phyloP scores from a whole-genome alignment of 129 eudicot species.

The Solidago caesia region DNA sequence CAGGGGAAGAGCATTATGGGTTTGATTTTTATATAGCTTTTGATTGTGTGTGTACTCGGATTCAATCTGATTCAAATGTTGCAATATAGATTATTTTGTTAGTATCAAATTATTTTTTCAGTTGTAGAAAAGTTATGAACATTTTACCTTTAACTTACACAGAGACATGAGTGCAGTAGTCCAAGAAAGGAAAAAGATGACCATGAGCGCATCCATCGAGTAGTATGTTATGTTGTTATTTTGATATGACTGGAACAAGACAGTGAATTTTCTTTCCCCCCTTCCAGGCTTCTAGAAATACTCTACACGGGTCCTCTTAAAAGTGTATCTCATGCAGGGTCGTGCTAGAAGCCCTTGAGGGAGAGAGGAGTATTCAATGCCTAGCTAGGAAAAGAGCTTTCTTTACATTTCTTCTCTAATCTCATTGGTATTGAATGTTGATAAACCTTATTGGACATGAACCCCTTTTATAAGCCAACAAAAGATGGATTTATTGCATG shows the following conservation, averaged over 20 bases:
- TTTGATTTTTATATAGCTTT: too few species aligned
- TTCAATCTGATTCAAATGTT: too few species aligned
- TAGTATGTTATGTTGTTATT: background rate
- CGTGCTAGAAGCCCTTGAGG: slow-evolving; percentile 50
- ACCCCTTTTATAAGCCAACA: slow-evolving; percentile 34
- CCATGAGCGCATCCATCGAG: background rate
- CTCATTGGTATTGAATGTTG: slow-evolving; percentile 23
- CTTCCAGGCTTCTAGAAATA: slow-evolving; percentile 6
- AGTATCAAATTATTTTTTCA: too few species aligned
- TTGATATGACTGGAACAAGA: slow-evolving; percentile 15
- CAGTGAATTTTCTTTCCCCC: slow-evolving; percentile 9
- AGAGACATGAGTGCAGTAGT: background rate
- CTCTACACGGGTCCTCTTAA: slow-evolving; percentile 20
- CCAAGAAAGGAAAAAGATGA: background rate
- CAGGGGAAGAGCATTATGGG: too few species aligned
- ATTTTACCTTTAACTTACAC: background rate
- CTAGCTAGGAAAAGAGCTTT: background rate
- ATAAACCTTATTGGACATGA: slow-evolving; percentile 33
- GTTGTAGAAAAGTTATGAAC: background rate
- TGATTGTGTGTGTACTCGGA: too few species aligned
- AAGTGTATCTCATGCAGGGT: slow-evolving; percentile 10
- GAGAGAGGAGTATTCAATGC: slow-evolving; percentile 41
- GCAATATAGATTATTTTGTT: too few species aligned
- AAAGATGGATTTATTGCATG: slow-evolving; percentile 5
- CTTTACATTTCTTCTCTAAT: slow-evolving; percentile 4